These are phyloP conservation scores for Globisporangium abappressorium DNA, from an alignment of 352 stramenopile species.

Conservation along the genomic window DNA sequence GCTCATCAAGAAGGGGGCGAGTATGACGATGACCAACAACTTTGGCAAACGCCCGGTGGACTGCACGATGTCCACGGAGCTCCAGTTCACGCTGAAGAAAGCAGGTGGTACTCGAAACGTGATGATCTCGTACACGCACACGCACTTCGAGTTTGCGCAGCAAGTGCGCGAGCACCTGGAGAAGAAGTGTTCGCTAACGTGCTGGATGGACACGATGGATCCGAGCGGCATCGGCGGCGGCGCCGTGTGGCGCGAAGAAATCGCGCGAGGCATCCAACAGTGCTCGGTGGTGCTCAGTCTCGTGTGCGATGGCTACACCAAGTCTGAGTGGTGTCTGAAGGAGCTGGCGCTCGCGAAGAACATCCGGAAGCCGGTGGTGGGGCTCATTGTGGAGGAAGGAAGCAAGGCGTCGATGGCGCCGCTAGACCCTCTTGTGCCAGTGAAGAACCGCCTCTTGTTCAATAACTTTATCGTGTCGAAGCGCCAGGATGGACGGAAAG, in stretches of 20 bases:
- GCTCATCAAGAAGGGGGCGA: constrained; percentile 67
- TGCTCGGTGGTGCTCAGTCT: constrained; percentile 72
- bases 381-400: constrained; percentile 51
- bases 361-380: constrained; percentile 59
- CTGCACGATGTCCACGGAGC: constrained; percentile 73
- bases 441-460: constrained; percentile 46
- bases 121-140: constrained; percentile 83
- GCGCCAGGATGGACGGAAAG: constrained; percentile 27
- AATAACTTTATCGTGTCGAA: constrained; percentile 45
- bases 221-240: constrained; percentile 71
- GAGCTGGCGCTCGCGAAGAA: constrained; percentile 76
- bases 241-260: constrained; percentile 78
- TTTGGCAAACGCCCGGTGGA: constrained; percentile 67
- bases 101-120: constrained; percentile 68
- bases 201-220: constrained; percentile 86
- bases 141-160: constrained; percentile 58
- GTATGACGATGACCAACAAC: constrained; percentile 67
- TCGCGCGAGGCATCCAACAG: constrained; percentile 72
- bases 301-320: constrained; percentile 66
- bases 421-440: constrained; percentile 36
- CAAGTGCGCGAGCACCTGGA: constrained; percentile 64
- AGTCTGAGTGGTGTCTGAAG: constrained; percentile 80
- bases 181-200: constrained; percentile 54
- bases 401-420: constrained; percentile 32
- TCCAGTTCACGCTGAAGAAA: constrained; percentile 78